Evolutionary conservation across 352 stramenopile species (phyloP), one percentile per base, ranked within the genome.

Genomic region (Achlya hypogyna): DNA sequence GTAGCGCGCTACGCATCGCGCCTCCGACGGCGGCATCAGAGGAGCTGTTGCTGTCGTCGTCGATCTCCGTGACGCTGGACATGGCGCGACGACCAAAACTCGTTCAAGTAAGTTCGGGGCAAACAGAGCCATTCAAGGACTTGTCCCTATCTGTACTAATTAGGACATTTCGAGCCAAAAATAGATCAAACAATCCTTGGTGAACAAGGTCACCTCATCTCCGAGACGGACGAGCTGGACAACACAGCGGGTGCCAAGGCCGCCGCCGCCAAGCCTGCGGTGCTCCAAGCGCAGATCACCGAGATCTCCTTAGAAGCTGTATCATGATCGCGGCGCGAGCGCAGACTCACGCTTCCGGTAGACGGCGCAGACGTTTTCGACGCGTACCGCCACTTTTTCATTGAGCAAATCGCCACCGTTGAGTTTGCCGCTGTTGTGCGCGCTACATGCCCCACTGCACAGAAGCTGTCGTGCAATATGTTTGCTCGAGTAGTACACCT

Each of bases 331-430:
- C n/a, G 2, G 38, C n/a, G 38, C 14, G 12, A 18, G n/a, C 2
- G 2, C 12, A 3, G 4, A 1, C 38, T 3, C 6, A 9, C n/a
- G 38, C 14, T 76, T 20, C 40, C 64, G 23, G 62, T 47, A 0
- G 74, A 72, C 6, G 73, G 69, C 70, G 0, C n/a, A 51, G 0
- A 38, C 47, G 12, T 38, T 83, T 28, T 72, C 60, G 4, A 78
- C 69, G 20, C 73, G 34, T 77, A 70, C 58, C 78, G 78, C 23
- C 76, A 86, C 53, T 81, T 77, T 45, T 86, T 86, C 53, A 86
- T 86, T 43, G 78, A 86, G 40, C 78, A 86, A 70, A 86, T 82
- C 60, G 72, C 62, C 27, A 75, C 74, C n/a, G 71, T 73, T 47
- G 58, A 65, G 34, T 86, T 86, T 51, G 75, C 23, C 8, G 35